Evolutionary conservation across 208 protist genomes (phyloP), one percentile per base, ranked within the genome.

Genomic region (Crithidia bombi): DNA sequence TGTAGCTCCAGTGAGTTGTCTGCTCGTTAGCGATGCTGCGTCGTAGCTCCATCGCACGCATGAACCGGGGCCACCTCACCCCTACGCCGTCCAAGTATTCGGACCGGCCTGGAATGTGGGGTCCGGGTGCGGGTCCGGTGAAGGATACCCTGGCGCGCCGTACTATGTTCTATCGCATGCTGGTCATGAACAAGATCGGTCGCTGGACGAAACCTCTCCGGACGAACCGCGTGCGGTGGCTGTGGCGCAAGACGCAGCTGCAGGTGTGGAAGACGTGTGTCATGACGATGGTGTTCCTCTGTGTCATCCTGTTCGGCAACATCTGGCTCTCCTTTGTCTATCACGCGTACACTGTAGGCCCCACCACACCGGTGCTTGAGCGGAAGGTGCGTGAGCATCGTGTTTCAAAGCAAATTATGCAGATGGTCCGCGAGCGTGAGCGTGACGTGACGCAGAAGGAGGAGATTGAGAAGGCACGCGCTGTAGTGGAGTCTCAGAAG

Each of bases 371-470:
- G 2, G 89, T 96, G 43, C 78, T 96, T 17, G 86, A 96, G 57
- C 86, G 91, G n/a, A 94, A 94, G 56, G 91, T 94, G 49, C 91
- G 89, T 67, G 88, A 96, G 66, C 91, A 96, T 61, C 86, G 91
- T 30, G 87, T 96, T 12, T 93, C 88, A 14, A 94, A 94, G 76
- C 91, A 96, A 58, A 94, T 96, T 80, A 81, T 96, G 79, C 87
- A 92, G 56, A 96, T 96, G 91, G 91, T 96, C 9, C 88, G 91
- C 39, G 88, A 96, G 68, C 78, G 87, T 19, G 91, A 96, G 78
- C 86, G 85, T 25, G 83, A 89, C 43, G 64, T 96, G 19, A 66
- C 84, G 25, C 68, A 85, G 59, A 85, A 93, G 66, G 79, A 90
- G 44, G 88, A 93, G 30, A 52, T 92, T 17, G 71, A 75, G 14